Conservation (phyloP, 192 early-diverging fungal genomes). For the Gamsiella multidivaricata region DNA sequence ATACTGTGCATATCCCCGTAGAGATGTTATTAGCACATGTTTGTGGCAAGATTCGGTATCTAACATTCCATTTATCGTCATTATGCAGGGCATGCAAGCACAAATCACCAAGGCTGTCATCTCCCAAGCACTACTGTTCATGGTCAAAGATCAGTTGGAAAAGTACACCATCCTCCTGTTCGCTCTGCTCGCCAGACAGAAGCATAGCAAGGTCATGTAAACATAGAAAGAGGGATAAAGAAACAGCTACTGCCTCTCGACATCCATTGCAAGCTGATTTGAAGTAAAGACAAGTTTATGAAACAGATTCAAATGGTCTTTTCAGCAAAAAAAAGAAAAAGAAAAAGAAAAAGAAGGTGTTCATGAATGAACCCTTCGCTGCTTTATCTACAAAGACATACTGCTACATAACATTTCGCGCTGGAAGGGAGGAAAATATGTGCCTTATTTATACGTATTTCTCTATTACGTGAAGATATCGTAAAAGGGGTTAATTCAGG, state of each 20-base stretch:
- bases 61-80: background rate
- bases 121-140: conserved; percentile 96
- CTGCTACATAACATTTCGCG: no score
- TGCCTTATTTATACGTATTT: no score
- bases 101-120: conserved; percentile 99
- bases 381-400: no score
- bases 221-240: background rate
- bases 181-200: conserved; percentile 51
- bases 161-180: conserved; percentile 76
- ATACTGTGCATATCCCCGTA: background rate
- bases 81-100: conserved; percentile 88
- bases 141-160: conserved; percentile 93
- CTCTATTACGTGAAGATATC: no score
- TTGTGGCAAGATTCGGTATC: background rate
- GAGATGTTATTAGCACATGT: conserved; percentile 2
- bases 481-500: background rate
- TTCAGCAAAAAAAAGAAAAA: no score
- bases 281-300: no score
- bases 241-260: background rate
- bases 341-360: no score
- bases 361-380: no score
- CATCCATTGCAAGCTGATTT: no score
- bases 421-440: no score
- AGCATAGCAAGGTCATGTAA: conserved; percentile 31
- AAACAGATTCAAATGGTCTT: no score